Percentiles rank a stretch among this genome's conserved stretches.
Conservation (phyloP, 805 yeast species). For the Saccharomycopsis sp. region DNA sequence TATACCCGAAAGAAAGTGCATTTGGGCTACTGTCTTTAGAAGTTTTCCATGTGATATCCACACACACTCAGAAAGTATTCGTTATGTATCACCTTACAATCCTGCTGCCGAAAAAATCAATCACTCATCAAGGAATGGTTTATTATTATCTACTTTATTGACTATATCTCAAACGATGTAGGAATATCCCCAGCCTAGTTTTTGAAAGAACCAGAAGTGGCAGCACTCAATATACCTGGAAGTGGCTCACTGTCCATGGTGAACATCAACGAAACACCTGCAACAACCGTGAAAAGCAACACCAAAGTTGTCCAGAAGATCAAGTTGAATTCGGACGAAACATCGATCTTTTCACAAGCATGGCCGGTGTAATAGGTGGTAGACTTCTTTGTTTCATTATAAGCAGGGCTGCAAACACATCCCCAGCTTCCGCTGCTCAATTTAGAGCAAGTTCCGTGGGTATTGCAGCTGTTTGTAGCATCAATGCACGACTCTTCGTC, state of each 20-base stretch:
- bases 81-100: too few species aligned
- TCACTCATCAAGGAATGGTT: not conserved
- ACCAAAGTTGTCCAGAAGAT: constrained; percentile 60
- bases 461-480: constrained; percentile 42
- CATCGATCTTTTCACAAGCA: constrained; percentile 62
- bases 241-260: constrained; percentile 53
- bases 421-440: constrained; percentile 37
- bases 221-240: constrained; percentile 63
- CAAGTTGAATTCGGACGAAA: constrained; percentile 58
- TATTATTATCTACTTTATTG: not conserved
- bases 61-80: too few species aligned
- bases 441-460: constrained; percentile 47
- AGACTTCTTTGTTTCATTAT: constrained; percentile 34
- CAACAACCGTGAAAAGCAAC: constrained; percentile 37
- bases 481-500: constrained; percentile 42
- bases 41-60: too few species aligned
- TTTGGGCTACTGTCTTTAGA: too few species aligned
- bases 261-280: constrained; percentile 47
- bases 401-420: constrained; percentile 43
- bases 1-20: too few species aligned
- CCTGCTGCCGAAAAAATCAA: too few species aligned
- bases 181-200: constrained; percentile 21
- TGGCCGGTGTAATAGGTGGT: constrained; percentile 51
- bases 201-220: constrained; percentile 37
- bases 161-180: not conserved